These are phyloP conservation scores for Lanmaoa rubissima DNA, from an alignment of 768 basidiomycete species.

Conservation along the genomic window DNA sequence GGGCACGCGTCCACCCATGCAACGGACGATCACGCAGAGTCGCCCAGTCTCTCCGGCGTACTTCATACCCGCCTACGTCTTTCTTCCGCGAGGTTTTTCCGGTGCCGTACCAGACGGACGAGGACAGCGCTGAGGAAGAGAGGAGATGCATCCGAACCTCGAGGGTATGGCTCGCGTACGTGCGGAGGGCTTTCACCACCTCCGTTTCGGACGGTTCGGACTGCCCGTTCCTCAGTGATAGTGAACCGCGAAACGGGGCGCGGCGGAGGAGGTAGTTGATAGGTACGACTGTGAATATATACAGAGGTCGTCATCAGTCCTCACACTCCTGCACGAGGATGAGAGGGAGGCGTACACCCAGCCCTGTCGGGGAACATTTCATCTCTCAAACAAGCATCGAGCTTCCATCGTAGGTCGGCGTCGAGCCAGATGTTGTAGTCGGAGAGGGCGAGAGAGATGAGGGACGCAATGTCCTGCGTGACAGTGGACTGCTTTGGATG, in stretches of 20 bases:
- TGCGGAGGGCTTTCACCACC: slow-evolving; percentile 60
- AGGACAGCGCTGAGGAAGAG: slow-evolving; percentile 35
- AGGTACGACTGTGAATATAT: slow-evolving; percentile 52
- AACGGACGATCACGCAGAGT: slow-evolving; percentile 17
- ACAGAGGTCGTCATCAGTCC: too few relatives aligned
- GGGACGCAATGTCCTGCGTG: slow-evolving; percentile 46
- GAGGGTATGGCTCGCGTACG: slow-evolving; percentile 42
- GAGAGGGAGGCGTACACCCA: slow-evolving; percentile 51
- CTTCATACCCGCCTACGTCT: slow-evolving; percentile 58
- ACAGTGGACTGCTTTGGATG: slow-evolving; percentile 19
- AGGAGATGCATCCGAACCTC: slow-evolving; percentile 62
- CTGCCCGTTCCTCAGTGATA: background rate
- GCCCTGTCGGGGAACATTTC: slow-evolving; percentile 24
- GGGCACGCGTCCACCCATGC: slow-evolving; percentile 34
- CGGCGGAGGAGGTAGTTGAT: slow-evolving; percentile 52
- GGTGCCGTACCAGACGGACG: slow-evolving; percentile 37
- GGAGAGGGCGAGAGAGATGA: slow-evolving; percentile 63
- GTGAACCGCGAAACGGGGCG: slow-evolving; percentile 28
- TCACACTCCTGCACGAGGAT: too few relatives aligned
- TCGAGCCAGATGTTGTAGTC: slow-evolving; percentile 69
- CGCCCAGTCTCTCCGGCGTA: slow-evolving; percentile 53
- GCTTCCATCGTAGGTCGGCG: slow-evolving; percentile 47
- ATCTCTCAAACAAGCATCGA: slow-evolving; percentile 36
- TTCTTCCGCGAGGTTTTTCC: slow-evolving; percentile 28
- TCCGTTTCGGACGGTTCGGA: slow-evolving; percentile 38